These are phyloP conservation scores for Medicago arabica DNA, from an alignment of 306 rosid species.

Conservation along the genomic window DNA sequence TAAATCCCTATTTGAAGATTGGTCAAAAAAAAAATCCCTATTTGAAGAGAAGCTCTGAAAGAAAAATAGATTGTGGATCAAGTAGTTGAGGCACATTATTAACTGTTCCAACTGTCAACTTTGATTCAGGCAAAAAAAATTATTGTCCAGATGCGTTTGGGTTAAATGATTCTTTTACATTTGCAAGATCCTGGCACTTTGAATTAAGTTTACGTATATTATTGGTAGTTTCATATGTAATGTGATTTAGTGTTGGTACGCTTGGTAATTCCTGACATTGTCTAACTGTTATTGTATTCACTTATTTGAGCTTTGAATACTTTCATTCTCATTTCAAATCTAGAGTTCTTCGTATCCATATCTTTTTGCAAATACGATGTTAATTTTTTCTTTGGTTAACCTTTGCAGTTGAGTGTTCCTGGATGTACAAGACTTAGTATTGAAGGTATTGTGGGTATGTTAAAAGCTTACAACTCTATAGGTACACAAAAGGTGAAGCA, in stretches of 20 bases:
- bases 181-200: conserved; percentile 34
- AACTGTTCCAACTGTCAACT: conserved; percentile 21
- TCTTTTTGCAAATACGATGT: conserved; percentile 30
- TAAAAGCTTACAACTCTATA: conserved; percentile 65
- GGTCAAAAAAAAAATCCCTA: too few species aligned
- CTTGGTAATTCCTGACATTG: conserved; percentile 2
- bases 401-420: conserved; percentile 80
- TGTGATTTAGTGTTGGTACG: conserved; percentile 23
- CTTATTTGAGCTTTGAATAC: neutral
- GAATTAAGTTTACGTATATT: neutral
- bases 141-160: conserved; percentile 19
- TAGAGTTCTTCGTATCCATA: neutral
- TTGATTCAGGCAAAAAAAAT: neutral
- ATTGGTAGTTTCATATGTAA: conserved; percentile 11
- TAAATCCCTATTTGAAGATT: conserved; percentile 13
- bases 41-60: conserved; percentile 13
- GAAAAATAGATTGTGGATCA: conserved; percentile 1
- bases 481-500: conserved; percentile 70
- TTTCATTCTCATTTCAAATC: neutral
- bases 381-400: conserved; percentile 32
- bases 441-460: conserved; percentile 70
- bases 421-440: conserved; percentile 90
- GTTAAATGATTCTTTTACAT: conserved; percentile 15
- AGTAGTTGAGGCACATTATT: conserved; percentile 13
- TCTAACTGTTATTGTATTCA: conserved; percentile 11